Percentiles rank a stretch among this genome's conserved stretches.
phyloP scores from a whole-genome alignment of 306 rosid genomes.

The Aeschynomene evenia region DNA sequence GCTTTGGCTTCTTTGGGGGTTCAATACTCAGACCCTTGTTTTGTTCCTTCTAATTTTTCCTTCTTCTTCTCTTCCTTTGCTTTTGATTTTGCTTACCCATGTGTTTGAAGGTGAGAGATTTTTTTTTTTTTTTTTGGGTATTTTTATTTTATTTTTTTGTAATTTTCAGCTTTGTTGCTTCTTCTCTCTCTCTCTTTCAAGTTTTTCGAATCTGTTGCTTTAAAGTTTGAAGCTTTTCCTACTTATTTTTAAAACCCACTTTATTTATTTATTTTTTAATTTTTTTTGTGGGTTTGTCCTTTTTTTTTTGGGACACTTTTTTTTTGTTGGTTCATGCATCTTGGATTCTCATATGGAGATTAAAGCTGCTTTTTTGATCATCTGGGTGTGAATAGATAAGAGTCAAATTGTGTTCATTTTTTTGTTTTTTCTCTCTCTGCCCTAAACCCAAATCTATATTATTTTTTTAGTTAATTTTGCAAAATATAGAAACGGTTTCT shows the following conservation, averaged over 20 bases:
- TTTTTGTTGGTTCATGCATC: slow-evolving; percentile 58
- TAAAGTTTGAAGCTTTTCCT: slow-evolving; percentile 37
- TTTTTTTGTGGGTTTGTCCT: slow-evolving; percentile 16
- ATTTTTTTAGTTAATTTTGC: slow-evolving; percentile 24
- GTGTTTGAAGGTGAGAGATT: slow-evolving; percentile 61
- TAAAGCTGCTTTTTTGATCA: slow-evolving; percentile 66
- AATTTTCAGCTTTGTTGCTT: background rate
- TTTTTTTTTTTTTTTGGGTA: background rate
- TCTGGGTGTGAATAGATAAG: slow-evolving; percentile 25
- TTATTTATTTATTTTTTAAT: background rate
- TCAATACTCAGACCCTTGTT: slow-evolving; percentile 21
- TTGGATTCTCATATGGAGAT: slow-evolving; percentile 52
- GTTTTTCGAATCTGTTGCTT: slow-evolving; percentile 58
- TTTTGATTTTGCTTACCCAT: slow-evolving; percentile 11
- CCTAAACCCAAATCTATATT: slow-evolving; percentile 31
- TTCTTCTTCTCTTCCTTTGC: too few relatives aligned
- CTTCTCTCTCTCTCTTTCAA: slow-evolving; percentile 27
- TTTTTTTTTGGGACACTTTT: background rate
- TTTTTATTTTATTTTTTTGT: too few relatives aligned
- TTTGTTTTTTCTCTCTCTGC: slow-evolving; percentile 16
- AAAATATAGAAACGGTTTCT: slow-evolving; percentile 34
- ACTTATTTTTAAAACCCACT: background rate
- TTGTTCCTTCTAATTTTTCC: background rate
- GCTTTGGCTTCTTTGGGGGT: slow-evolving; percentile 35
- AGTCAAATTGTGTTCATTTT: slow-evolving; percentile 38